Conservation (phyloP, 129 eudicot genomes). For the Rutidosis leptorrhynchoides region DNA sequence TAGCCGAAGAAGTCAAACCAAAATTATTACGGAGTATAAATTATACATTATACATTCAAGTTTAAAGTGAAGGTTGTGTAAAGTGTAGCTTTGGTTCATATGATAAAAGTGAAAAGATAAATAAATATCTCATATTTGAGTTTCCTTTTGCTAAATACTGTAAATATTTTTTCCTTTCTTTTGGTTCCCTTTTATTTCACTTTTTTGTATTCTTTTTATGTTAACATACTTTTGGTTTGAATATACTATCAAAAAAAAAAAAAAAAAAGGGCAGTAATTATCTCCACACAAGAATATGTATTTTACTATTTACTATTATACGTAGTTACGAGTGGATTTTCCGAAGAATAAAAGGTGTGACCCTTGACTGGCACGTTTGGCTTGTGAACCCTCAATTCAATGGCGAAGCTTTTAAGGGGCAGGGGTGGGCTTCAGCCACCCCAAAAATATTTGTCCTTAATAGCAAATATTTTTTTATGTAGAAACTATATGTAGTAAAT, state of each 20-base stretch:
- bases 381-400: too few species aligned
- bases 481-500: too few species aligned
- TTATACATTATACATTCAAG: background rate
- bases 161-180: background rate
- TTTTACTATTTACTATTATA: too few species aligned
- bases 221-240: constrained; percentile 18
- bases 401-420: too few species aligned
- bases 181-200: background rate
- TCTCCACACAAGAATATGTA: background rate
- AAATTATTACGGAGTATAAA: too few species aligned
- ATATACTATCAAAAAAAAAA: background rate
- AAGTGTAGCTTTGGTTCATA: background rate
- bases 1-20: background rate
- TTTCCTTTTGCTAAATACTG: constrained; percentile 20
- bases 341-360: too few species aligned
- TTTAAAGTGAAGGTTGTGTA: background rate
- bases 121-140: background rate
- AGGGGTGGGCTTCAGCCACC: too few species aligned
- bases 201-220: constrained; percentile 19
- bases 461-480: too few species aligned
- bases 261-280: background rate
- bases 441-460: too few species aligned
- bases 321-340: too few species aligned
- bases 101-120: constrained; percentile 21
- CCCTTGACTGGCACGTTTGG: too few species aligned